Evolutionary conservation across 495 filamentous ascomycete genomes (phyloP), one percentile per base, ranked within the genome.

Genomic region (Penicillium canariense): DNA sequence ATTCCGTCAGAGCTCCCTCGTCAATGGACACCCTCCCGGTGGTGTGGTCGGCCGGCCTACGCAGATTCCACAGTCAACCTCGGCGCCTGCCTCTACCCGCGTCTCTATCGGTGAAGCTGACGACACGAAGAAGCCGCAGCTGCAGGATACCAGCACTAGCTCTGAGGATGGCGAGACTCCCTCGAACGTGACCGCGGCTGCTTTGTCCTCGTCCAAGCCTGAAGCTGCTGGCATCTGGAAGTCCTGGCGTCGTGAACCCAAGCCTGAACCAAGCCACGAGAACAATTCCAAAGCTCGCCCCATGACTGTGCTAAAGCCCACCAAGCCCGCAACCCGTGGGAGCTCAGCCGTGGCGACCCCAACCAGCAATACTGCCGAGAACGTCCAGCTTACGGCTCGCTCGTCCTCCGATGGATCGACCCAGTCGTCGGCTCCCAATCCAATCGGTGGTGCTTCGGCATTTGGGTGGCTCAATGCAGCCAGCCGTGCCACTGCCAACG

Each of bases 391-490:
- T 59, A 56, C 54, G 31, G 61, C 60, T 34, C 59, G 59, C 23
- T 20, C 54, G 8, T 62, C 68, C 32, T 44, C 64, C 15, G 68
- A 71, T 38, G 63, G 40, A 1, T 36, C 40, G 4, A 30, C 11
- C 30, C 45, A 53, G 8, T 3, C 72, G 57, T 74, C 78, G 49
- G 71, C 73, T 4, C 61, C 84, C 20, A 97, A 97, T 67, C 92
- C 94, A 3, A 78, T 97, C 34, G 94, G 94, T 10, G 86, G 89
- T 31, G 94, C 89, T n/a, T 93, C 90, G 22, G 94, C 94, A 12
- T 98, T 98, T 76, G 82, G 87, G n/a, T 98, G 92, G 91, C 84
- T 97, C 71, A 87, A 86, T 60, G 62, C 74, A 26, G 31, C 25
- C 14, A 55, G 20, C 1, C 51, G 48, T 36, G 46, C 47, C 25